These are phyloP conservation scores for Pichia sp. DNA, from an alignment of 1,139 yeast species.

Conservation along the genomic window DNA sequence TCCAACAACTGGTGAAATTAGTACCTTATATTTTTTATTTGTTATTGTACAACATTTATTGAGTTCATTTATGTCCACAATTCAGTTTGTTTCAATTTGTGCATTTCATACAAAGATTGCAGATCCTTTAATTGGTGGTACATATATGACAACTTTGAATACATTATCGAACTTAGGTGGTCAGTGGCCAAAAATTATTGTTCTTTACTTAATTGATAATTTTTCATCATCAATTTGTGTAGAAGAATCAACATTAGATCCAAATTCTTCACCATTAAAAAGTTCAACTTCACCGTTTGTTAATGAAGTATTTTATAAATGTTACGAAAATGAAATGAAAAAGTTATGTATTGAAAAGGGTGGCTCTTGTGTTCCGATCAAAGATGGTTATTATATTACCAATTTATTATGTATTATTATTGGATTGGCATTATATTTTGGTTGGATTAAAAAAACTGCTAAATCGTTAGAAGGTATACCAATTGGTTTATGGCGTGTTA, in stretches of 20 bases:
- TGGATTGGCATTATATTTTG: conserved; percentile 61
- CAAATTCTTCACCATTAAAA: not conserved
- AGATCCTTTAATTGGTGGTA: conserved; percentile 93
- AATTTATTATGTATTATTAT: conserved; percentile 62
- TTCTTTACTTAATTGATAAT: conserved; percentile 71
- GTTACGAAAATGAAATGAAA: conserved; percentile 38
- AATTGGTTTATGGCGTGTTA: conserved; percentile 62
- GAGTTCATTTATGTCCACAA: conserved; percentile 88
- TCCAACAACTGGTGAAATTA: conserved; percentile 52
- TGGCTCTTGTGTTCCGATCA: conserved; percentile 48
- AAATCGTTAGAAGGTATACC: conserved; percentile 57
- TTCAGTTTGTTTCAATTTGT: conserved; percentile 89
- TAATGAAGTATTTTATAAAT: conserved; percentile 33
- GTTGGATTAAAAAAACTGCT: conserved; percentile 60
- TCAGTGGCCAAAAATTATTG: conserved; percentile 88
- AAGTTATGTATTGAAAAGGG: conserved; percentile 45
- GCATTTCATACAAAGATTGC: conserved; percentile 95
- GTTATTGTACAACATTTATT: conserved; percentile 77
- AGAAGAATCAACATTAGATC: conserved; percentile 13
- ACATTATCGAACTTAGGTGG: conserved; percentile 94
- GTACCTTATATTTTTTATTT: conserved; percentile 50
- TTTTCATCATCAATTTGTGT: conserved; percentile 62
- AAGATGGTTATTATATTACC: conserved; percentile 83
- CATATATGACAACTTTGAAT: conserved; percentile 94
- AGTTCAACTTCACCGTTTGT: conserved; percentile 21